Conservation (phyloP, 768 basidiomycete genomes). For the Collybiopsis luxurians region DNA sequence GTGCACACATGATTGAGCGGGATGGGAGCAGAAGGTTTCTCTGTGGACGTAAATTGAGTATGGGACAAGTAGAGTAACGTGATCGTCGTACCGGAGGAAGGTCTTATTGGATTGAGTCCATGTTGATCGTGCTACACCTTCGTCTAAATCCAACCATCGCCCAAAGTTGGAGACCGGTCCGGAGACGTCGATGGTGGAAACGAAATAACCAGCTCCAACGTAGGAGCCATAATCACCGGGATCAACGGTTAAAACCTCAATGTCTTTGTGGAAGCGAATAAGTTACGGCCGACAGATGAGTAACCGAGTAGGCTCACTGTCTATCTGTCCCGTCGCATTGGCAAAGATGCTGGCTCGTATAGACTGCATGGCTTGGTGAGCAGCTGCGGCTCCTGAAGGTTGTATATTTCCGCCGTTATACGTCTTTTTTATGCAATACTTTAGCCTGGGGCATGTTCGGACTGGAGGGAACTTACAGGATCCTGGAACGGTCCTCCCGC, state of each 20-base stretch:
- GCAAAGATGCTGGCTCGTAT: conserved; percentile 58
- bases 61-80: not conserved
- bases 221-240: conserved; percentile 71
- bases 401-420: conserved; percentile 74
- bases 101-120: conserved; percentile 54
- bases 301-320: conserved; percentile 33
- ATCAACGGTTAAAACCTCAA: conserved; percentile 49
- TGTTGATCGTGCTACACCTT: conserved; percentile 50
- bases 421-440: conserved; percentile 29
- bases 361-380: conserved; percentile 46
- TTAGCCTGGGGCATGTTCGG: not conserved
- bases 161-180: conserved; percentile 44
- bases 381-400: conserved; percentile 37
- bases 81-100: conserved; percentile 44
- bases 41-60: conserved; percentile 19
- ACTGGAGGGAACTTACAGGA: conserved; percentile 35
- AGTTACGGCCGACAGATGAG: not conserved
- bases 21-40: conserved; percentile 67
- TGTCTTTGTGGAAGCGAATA: conserved; percentile 33
- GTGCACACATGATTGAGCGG: conserved; percentile 58
- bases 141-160: conserved; percentile 71
- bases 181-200: conserved; percentile 45
- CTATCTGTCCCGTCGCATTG: conserved; percentile 56
- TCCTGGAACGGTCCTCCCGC: conserved; percentile 70
- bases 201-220: conserved; percentile 58